Evolutionary conservation across 1,139 yeast species (phyloP), one percentile per base, ranked within the genome.

Genomic region (Wickerhamiella pararugosa): DNA sequence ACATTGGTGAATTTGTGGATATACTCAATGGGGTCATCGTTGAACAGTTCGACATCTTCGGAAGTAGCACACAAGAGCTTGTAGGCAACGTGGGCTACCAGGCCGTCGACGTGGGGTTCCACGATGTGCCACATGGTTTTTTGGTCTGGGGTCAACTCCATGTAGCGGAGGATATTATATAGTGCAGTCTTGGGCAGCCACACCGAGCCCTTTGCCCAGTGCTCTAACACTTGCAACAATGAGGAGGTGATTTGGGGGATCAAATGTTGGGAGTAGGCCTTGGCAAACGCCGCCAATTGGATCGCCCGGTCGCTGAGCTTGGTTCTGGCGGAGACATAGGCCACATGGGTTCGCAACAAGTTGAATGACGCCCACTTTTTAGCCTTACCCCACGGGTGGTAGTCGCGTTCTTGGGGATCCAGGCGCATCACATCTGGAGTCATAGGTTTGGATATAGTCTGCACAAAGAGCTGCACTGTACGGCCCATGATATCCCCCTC

Each of bases 341-440:
- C 35, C 7, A 29, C 39, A 32, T 51, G 82, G n/a, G 86, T 59
- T 49, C 94, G 72, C 53, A 70, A 73, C 40, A 87, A 60, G 56
- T 84, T 84, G 31, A 84, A 86, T 53, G 77, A 76, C 1, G 93
- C 75, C 96, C 98, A 87, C 59, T 90, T 90, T 60, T 84, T 82
- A 49, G 90, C 73, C 59, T 84, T 87, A 31, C 70, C 73, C 80
- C 82, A 76, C 5, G 79, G 69, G 48, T 67, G 64, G 11, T 53
- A 47, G 37, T 62, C 66, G 48, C 78, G 65, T 25, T 68, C 73
- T 25, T 67, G 72, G 32, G 61, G 64, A 32, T 73, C 76, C 7
- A 67, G 51, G 4, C 62, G 59, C 45, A 69, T 52, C 1, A 74
- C 68, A 9, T 62, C 58, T 5, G 60, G 57, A 2, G 93, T 84